A percentile compares a stretch with the other conserved stretches of the same genome.
Conservation (phyloP, 2,329 filamentous ascomycete genomes). For the Purpureocillium takamizusanense region DNA sequence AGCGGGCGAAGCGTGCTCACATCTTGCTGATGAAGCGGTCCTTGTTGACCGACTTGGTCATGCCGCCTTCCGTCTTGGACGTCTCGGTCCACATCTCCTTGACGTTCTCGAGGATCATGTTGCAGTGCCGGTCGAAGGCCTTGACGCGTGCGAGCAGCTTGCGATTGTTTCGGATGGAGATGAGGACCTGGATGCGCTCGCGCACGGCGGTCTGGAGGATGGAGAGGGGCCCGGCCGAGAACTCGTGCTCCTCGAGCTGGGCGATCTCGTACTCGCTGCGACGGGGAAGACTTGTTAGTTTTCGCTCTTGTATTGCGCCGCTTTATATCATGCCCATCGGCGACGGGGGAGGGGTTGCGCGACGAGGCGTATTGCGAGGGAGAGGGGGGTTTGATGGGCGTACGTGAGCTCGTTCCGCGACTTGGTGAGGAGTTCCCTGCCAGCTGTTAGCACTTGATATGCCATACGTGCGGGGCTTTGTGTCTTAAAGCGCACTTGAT, state of each 20-base stretch:
- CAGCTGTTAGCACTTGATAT: conserved; percentile 16
- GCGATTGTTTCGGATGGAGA: conserved; percentile 96
- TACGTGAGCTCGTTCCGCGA: conserved; percentile 87
- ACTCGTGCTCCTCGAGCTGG: conserved; percentile 53
- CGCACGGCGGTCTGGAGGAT: conserved; percentile 96
- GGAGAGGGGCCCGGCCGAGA: conserved; percentile 53
- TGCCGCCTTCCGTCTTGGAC: conserved; percentile 62
- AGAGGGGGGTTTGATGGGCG: conserved; percentile 25
- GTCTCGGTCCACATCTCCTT: conserved; percentile 99
- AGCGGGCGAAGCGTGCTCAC: conserved; percentile 39
- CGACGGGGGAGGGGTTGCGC: too few relatives aligned
- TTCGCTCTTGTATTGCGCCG: too few relatives aligned
- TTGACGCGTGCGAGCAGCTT: conserved; percentile 96
- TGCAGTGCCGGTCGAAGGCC: conserved; percentile 97
- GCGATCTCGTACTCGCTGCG: conserved; percentile 82
- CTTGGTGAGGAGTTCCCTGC: conserved; percentile 81
- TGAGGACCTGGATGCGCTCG: conserved; percentile 89
- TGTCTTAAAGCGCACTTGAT: conserved; percentile 51
- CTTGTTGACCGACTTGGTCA: conserved; percentile 74
- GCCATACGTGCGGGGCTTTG: neutral
- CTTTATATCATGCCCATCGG: too few relatives aligned
- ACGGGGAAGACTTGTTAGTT: neutral
- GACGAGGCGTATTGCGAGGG: neutral
- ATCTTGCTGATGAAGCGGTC: conserved; percentile 98
- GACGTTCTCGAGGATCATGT: conserved; percentile 96